These are phyloP conservation scores for Petrea volubilis DNA, from an alignment of 257 asterid species.

Conservation along the genomic window DNA sequence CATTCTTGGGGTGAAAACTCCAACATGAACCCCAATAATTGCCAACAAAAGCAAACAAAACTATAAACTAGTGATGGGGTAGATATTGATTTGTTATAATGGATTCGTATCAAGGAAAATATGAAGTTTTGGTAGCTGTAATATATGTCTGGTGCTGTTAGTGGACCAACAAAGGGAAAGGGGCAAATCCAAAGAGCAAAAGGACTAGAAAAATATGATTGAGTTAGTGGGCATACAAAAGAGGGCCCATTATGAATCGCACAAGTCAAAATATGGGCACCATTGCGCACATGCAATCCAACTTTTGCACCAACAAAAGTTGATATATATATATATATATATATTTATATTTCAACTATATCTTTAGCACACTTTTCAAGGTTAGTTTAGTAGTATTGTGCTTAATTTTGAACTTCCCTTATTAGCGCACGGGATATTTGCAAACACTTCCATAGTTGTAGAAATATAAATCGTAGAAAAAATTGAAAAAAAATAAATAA, in stretches of 20 bases:
- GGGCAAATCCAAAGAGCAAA: conserved; percentile 20
- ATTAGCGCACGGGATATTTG: no score
- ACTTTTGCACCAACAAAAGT: conserved; percentile 45
- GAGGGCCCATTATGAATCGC: conserved; percentile 54
- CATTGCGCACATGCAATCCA: conserved; percentile 60
- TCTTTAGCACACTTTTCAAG: conserved; percentile 25
- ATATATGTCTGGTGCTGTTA: conserved; percentile 35
- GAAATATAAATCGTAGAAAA: no score
- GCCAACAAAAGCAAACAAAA: conserved; percentile 13
- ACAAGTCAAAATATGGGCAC: conserved; percentile 56
- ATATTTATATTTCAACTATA: conserved; percentile 20
- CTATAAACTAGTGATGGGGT: conserved; percentile 14
- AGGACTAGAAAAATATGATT: conserved; percentile 23
- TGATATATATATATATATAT: no score
- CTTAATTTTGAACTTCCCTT: no score
- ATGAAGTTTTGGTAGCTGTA: conserved; percentile 35
- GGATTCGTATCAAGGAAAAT: conserved; percentile 15
- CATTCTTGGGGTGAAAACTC: conserved; percentile 2
- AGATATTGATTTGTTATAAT: conserved; percentile 9
- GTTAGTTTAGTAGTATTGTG: background rate
- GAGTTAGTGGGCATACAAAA: conserved; percentile 35
- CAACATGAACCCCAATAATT: conserved; percentile 22
- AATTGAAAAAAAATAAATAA: no score
- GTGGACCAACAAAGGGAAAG: conserved; percentile 20
- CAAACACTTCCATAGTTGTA: no score